phyloP scores from a whole-genome alignment of 2,329 filamentous ascomycete species.

The Penicillium crustosum region DNA sequence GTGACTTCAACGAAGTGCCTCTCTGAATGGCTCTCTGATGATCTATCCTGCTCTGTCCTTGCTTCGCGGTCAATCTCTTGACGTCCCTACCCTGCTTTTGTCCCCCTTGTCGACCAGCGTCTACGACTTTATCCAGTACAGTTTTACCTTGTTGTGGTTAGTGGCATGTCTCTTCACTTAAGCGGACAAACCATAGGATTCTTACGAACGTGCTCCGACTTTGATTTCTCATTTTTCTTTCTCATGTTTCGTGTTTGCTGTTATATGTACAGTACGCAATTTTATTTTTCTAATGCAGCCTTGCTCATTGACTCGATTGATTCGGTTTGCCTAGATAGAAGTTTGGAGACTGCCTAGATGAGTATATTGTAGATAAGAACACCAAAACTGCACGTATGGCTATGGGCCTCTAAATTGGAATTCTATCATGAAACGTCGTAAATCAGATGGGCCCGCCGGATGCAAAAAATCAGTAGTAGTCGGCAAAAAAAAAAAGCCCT shows the following conservation, averaged over 20 bases:
- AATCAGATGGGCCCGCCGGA: slow-evolving; percentile 16
- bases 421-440: slow-evolving; percentile 28
- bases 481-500: neutral
- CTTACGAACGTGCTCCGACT: slow-evolving; percentile 16
- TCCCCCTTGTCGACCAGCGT: slow-evolving; percentile 7
- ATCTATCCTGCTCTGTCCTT: slow-evolving; percentile 11
- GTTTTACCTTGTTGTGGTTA: slow-evolving; percentile 14
- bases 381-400: neutral
- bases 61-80: neutral
- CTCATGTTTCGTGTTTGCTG: slow-evolving; percentile 13
- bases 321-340: neutral
- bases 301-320: slow-evolving; percentile 3
- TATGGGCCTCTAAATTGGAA: slow-evolving; percentile 10
- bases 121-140: slow-evolving; percentile 23
- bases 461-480: slow-evolving; percentile 16
- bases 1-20: slow-evolving; percentile 39
- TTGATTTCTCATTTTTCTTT: slow-evolving; percentile 9
- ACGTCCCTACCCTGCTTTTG: neutral
- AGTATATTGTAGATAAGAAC: neutral
- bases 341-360: neutral
- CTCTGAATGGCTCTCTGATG: slow-evolving; percentile 21
- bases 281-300: slow-evolving; percentile 16
- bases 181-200: slow-evolving; percentile 7
- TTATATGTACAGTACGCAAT: slow-evolving; percentile 23
- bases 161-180: slow-evolving; percentile 8